phyloP scores from a whole-genome alignment of 257 asterid genomes.

The Jasminum sambac region DNA sequence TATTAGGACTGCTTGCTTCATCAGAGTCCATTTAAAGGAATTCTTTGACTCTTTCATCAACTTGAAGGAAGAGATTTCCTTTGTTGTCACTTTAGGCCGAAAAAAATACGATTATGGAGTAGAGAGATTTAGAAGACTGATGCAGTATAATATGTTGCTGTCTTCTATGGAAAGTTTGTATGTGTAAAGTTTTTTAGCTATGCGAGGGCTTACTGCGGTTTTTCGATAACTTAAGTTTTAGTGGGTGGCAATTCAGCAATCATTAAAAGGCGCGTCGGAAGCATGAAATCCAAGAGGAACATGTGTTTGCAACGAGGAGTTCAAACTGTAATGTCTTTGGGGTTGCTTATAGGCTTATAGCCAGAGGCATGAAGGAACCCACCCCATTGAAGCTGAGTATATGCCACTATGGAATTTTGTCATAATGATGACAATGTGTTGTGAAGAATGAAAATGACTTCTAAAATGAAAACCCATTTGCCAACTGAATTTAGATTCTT shows the following conservation, averaged over 20 bases:
- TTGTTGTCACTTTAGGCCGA: background rate
- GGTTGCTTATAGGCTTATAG: background rate
- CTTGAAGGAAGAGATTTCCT: constrained; percentile 9
- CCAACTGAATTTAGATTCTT: background rate
- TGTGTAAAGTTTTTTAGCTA: background rate
- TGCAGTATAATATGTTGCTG: background rate
- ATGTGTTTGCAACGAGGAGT: background rate
- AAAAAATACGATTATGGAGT: constrained; percentile 5
- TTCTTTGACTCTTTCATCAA: background rate
- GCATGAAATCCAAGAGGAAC: background rate
- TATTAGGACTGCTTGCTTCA: too few relatives aligned
- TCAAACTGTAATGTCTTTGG: background rate
- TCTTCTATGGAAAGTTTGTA: background rate
- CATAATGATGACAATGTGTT: constrained; percentile 5
- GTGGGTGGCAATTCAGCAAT: background rate
- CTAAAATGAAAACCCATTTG: background rate
- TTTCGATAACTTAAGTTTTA: background rate
- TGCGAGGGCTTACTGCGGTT: background rate
- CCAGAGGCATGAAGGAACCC: background rate
- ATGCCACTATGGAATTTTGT: background rate
- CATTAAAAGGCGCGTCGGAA: background rate
- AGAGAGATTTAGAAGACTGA: constrained; percentile 15
- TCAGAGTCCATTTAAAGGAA: too few relatives aligned
- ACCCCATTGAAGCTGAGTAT: background rate
- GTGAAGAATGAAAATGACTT: constrained; percentile 1